Evolutionary conservation across 495 filamentous ascomycete species (phyloP), one percentile per base, ranked within the genome.

Genomic region (Xylaria flabelliformis): DNA sequence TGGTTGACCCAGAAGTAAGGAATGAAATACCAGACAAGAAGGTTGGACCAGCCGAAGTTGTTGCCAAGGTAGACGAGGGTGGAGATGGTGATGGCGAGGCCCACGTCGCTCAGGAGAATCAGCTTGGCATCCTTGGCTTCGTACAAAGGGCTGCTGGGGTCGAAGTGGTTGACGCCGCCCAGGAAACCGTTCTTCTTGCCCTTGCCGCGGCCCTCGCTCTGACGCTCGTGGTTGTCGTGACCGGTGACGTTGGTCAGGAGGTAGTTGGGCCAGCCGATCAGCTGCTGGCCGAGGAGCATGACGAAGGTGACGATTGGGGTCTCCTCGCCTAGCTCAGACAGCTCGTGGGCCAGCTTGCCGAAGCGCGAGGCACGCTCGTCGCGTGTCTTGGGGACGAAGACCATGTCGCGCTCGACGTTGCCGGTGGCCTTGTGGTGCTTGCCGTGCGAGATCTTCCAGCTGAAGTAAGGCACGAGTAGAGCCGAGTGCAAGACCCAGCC

Each of bases 1-100:
- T 98, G 95, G 88, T 99, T 97, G 32, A 98, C 96, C 95, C 95
- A 98, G 73, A 98, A 85, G 81, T 98, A 99, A 12, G 96, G 96
- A 69, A 97, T 77, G 78, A 93, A 90, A 82, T 98, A 99, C 95
- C 96, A 98, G 53, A 99, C 91, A 36, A 91, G 82, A 77, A 98
- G 84, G 83, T 97, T 97, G 74, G 86, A 77, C 88, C 90, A 95
- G 78, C 97, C 95, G 75, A 90, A 97, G 64, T 82, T 93, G 80
- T 90, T 87, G 74, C 91, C 80, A 73, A 89, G 83, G 74, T 89
- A 89, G 65, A 92, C 81, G 29, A 89, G 81, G 53, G 78, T 82
- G 36, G 79, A 73, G 74, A 83, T 82, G 64, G 85, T 86, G 74
- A 93, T 81, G 69, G 85, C 85, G 50, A 97, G 82, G 79, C 93